phyloP scores from a whole-genome alignment of 208 protist species.

The Leishmania aethiopica region DNA sequence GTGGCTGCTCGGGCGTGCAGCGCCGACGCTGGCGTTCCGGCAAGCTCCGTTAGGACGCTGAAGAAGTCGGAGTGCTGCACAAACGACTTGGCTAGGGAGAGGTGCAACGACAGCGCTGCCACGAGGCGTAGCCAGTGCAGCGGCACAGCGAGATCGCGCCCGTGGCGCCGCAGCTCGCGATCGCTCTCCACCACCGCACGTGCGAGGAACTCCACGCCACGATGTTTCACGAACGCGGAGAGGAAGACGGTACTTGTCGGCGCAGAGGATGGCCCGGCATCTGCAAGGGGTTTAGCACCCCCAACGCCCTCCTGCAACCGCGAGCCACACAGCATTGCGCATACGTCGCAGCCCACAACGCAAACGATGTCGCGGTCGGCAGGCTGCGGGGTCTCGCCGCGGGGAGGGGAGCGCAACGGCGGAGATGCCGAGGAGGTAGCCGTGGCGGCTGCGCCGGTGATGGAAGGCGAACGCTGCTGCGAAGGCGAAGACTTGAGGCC shows the following conservation, averaged over 20 bases:
- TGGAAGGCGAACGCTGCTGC: neutral
- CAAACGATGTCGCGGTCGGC: conserved; percentile 9
- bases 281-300: neutral
- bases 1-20: conserved; percentile 25
- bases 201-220: conserved; percentile 22
- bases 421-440: neutral
- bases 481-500: neutral
- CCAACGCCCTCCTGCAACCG: neutral
- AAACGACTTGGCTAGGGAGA: conserved; percentile 42
- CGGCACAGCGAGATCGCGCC: conserved; percentile 27
- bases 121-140: conserved; percentile 53
- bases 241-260: conserved; percentile 12
- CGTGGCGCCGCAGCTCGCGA: conserved; percentile 21
- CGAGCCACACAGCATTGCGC: conserved; percentile 9
- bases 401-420: neutral
- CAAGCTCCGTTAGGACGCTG: conserved; percentile 65
- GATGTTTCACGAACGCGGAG: conserved; percentile 25
- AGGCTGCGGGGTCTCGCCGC: neutral
- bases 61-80: conserved; percentile 47
- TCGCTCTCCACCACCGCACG: conserved; percentile 21
- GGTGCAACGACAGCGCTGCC: conserved; percentile 61
- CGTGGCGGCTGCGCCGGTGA: neutral
- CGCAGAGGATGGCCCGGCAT: neutral
- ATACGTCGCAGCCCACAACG: conserved; percentile 26
- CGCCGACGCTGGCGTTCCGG: conserved; percentile 25